phyloP scores from a whole-genome alignment of 164 flowering plant genomes.

The Stephania cephalantha region DNA sequence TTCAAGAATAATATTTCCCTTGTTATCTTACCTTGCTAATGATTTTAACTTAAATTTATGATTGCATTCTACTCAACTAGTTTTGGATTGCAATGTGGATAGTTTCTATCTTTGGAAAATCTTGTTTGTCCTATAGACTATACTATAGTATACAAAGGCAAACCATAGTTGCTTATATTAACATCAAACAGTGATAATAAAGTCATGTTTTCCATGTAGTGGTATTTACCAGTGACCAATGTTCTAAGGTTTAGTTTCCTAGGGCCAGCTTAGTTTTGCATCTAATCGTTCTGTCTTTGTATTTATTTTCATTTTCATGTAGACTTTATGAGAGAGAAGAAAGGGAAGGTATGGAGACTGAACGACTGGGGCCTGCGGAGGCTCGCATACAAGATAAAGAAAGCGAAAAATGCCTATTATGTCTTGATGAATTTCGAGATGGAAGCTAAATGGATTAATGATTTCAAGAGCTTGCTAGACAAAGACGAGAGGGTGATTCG shows the following conservation, averaged over 20 bases:
- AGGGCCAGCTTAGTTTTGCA: background rate
- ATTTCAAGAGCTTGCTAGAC: constrained; percentile 76
- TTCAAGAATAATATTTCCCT: background rate
- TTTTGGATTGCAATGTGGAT: background rate
- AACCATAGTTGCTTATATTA: background rate
- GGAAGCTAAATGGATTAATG: constrained; percentile 77
- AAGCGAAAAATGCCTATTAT: constrained; percentile 79
- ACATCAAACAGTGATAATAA: background rate
- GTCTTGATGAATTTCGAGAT: constrained; percentile 90
- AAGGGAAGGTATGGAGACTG: constrained; percentile 73
- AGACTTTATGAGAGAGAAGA: constrained; percentile 77
- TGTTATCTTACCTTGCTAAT: background rate
- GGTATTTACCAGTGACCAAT: background rate
- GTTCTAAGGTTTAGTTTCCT: background rate
- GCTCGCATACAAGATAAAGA: constrained; percentile 84
- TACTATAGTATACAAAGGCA: background rate
- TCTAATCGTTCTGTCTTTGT: background rate
- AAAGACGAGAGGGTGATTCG: constrained; percentile 89
- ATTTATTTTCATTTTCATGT: constrained; percentile 15
- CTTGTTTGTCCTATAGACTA: background rate
- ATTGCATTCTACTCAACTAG: background rate
- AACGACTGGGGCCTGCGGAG: constrained; percentile 92
- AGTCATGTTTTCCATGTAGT: background rate
- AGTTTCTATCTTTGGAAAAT: background rate
- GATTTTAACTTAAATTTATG: background rate